Conservation (phyloP, 805 yeast genomes). For the Nakazawaea molendinolei region DNA sequence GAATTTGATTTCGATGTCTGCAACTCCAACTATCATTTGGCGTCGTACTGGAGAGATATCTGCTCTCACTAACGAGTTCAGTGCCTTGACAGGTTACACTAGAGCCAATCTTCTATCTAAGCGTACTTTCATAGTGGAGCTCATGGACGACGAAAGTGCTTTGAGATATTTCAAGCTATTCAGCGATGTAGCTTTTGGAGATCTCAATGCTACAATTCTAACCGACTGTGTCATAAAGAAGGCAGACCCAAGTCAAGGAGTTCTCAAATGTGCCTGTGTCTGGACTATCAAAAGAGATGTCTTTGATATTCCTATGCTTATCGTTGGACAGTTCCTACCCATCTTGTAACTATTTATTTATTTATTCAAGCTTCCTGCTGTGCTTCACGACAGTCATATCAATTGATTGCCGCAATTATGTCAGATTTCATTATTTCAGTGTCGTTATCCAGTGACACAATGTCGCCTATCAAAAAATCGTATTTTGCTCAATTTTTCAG, state of each 20-base stretch:
- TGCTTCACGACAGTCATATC: too few species aligned
- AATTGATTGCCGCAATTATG: too few species aligned
- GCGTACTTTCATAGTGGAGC: conserved; percentile 66
- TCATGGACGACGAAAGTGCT: conserved; percentile 76
- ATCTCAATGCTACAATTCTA: conserved; percentile 43
- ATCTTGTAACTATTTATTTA: conserved; percentile 27
- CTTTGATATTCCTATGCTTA: conserved; percentile 78
- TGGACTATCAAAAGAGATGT: conserved; percentile 84
- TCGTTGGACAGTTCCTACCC: conserved; percentile 77
- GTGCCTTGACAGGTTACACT: conserved; percentile 60
- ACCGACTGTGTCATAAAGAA: conserved; percentile 42
- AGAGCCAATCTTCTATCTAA: conserved; percentile 50
- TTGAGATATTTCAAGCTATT: conserved; percentile 66
- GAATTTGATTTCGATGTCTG: conserved; percentile 46
- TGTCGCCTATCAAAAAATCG: too few species aligned
- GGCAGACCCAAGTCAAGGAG: conserved; percentile 25
- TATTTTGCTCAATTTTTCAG: too few species aligned
- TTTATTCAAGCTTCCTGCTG: background rate
- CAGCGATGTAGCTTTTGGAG: conserved; percentile 67
- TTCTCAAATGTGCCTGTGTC: conserved; percentile 59
- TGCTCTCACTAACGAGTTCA: conserved; percentile 68
- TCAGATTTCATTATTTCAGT: too few species aligned
- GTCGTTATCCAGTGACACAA: too few species aligned
- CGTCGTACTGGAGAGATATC: conserved; percentile 82
- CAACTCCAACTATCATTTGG: conserved; percentile 82